These are phyloP conservation scores for Venturia effusa DNA, from an alignment of 2,329 filamentous ascomycete genomes.

Conservation along the genomic window DNA sequence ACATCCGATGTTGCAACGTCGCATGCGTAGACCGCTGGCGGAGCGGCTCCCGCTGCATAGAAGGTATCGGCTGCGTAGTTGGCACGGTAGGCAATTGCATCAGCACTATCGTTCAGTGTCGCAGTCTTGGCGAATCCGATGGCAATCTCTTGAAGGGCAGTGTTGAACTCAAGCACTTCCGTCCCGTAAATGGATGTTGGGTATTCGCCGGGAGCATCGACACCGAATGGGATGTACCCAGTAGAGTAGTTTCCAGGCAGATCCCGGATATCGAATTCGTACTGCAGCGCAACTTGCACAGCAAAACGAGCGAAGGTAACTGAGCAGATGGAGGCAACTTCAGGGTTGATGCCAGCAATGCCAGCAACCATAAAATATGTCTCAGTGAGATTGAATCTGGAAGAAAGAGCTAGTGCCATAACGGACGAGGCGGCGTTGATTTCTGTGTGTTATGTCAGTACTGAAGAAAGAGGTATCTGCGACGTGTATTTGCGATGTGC, in stretches of 20 bases:
- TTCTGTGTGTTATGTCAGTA: conserved; percentile 30
- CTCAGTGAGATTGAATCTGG: conserved; percentile 49
- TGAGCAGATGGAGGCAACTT: conserved; percentile 51
- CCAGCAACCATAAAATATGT: conserved; percentile 65
- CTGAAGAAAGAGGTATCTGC: neutral
- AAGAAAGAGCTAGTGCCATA: conserved; percentile 50
- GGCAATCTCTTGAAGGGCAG: conserved; percentile 25
- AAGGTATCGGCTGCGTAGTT: conserved; percentile 20
- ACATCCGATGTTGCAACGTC: conserved; percentile 22
- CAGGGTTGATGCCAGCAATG: conserved; percentile 65
- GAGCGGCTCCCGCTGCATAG: conserved; percentile 18
- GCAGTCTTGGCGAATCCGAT: conserved; percentile 24
- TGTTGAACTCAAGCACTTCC: conserved; percentile 32
- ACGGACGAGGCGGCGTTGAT: conserved; percentile 65
- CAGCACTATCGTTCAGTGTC: conserved; percentile 26
- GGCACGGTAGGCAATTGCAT: conserved; percentile 27
- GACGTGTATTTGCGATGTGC: no score
- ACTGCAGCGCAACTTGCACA: conserved; percentile 64
- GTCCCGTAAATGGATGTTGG: conserved; percentile 29
- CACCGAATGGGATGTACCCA: conserved; percentile 58
- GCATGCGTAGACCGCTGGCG: conserved; percentile 21
- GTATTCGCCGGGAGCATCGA: conserved; percentile 36
- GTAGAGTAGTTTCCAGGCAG: conserved; percentile 54
- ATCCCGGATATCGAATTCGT: conserved; percentile 62
- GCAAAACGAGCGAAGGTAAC: conserved; percentile 60